Conservation (phyloP, 805 yeast species). For the Schwanniomyces pseudopolymorphus region DNA sequence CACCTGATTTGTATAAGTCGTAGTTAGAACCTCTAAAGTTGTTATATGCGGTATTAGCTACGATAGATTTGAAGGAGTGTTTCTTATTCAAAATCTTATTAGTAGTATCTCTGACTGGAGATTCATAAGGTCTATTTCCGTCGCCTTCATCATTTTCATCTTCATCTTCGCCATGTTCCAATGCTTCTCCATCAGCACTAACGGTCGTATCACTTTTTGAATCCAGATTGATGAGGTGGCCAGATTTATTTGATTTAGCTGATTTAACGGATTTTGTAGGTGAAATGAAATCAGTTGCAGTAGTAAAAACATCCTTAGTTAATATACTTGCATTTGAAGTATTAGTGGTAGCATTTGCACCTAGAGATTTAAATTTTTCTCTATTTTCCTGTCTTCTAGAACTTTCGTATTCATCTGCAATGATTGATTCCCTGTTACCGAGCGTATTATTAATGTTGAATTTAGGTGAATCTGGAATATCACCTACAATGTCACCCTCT, state of each 20-base stretch:
- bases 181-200: not conserved
- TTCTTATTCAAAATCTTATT: slow-evolving; percentile 12
- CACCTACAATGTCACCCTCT: not conserved
- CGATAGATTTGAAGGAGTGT: slow-evolving; percentile 23
- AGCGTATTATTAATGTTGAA: slow-evolving; percentile 12
- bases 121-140: slow-evolving; percentile 6
- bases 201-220: not conserved
- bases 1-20: not conserved
- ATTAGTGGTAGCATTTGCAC: slow-evolving; percentile 12
- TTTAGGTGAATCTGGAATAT: slow-evolving; percentile 11
- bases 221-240: not conserved
- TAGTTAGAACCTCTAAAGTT: slow-evolving; percentile 21
- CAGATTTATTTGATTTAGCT: not conserved
- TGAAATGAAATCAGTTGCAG: slow-evolving; percentile 19
- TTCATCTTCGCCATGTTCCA: not conserved
- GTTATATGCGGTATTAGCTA: slow-evolving; percentile 37
- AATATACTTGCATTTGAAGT: slow-evolving; percentile 10
- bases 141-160: slow-evolving; percentile 1
- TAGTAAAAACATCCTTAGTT: slow-evolving; percentile 22
- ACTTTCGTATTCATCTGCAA: slow-evolving; percentile 12
- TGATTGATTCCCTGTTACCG: slow-evolving; percentile 11
- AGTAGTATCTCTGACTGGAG: slow-evolving; percentile 10
- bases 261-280: slow-evolving; percentile 4
- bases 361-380: slow-evolving; percentile 15
- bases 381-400: slow-evolving; percentile 9